phyloP scores from a whole-genome alignment of 129 eudicot species.

The Helianthus annuus region HanXRQr2.0-SUNRISE NC_035448.2:13462661-13463160 shows the following conservation, averaged over 20 bases:
- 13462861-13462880: slow-evolving; percentile 34
- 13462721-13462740: no score
- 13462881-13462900: slow-evolving; percentile 23
- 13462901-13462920: slow-evolving; percentile 1
- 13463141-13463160: background rate
- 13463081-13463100: slow-evolving; percentile 20
- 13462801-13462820: no score
- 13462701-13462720: no score
- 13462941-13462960: slow-evolving; percentile 23
- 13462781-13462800: no score
- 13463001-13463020: slow-evolving; percentile 36
- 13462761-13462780: no score
- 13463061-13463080: slow-evolving; percentile 19
- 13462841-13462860: slow-evolving; percentile 13
- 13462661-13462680: no score
- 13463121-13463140: slow-evolving; percentile 30
- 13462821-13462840: slow-evolving; percentile 8
- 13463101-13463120: slow-evolving; percentile 38
- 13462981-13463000: background rate
- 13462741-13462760: no score
- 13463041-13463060: slow-evolving; percentile 34
- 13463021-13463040: slow-evolving; percentile 28
- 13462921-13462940: slow-evolving; percentile 42
- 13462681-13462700: no score
- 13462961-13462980: slow-evolving; percentile 40